Evolutionary conservation across 2,329 filamentous ascomycete species (phyloP).

Genomic region (Cladosporium sp.): DNA sequence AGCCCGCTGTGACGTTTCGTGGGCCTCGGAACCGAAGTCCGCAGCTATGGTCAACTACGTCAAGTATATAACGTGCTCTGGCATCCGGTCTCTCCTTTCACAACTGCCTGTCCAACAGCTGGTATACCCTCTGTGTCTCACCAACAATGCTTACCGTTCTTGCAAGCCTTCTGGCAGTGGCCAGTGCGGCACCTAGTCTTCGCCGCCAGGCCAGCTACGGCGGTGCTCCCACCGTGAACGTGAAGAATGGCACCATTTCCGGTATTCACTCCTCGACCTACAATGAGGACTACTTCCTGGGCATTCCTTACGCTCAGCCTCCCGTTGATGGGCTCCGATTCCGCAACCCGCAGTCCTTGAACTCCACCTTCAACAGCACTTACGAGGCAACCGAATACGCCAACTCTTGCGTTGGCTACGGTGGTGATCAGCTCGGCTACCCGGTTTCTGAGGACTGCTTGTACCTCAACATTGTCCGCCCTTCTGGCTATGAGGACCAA

Average conservation of each 20-base stretch:
- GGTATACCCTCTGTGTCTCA: neutral
- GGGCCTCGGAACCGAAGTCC: neutral
- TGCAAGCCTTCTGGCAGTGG: conserved; percentile 11
- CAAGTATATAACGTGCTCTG: neutral
- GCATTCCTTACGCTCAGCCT: conserved; percentile 36
- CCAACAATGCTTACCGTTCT: conserved; percentile 11
- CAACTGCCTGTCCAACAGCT: neutral
- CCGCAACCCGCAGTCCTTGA: conserved; percentile 30
- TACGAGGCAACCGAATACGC: conserved; percentile 39
- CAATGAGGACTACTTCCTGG: conserved; percentile 45
- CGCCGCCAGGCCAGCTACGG: conserved; percentile 9
- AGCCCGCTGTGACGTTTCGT: conserved; percentile 4
- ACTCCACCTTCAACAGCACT: conserved; percentile 36
- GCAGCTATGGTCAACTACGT: neutral
- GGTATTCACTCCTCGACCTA: conserved; percentile 37
- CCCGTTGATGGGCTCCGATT: conserved; percentile 31
- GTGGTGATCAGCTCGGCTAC: conserved; percentile 30
- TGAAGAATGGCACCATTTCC: conserved; percentile 42
- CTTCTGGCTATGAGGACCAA: conserved; percentile 40
- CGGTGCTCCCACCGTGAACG: conserved; percentile 28
- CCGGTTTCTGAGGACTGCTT: conserved; percentile 54
- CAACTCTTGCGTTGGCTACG: conserved; percentile 39
- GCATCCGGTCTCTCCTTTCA: too few species aligned
- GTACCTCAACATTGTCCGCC: conserved; percentile 58
- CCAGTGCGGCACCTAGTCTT: conserved; percentile 10